These are phyloP conservation scores for Serendipita vermifera DNA, from an alignment of 768 basidiomycete species.

Conservation along the genomic window DNA sequence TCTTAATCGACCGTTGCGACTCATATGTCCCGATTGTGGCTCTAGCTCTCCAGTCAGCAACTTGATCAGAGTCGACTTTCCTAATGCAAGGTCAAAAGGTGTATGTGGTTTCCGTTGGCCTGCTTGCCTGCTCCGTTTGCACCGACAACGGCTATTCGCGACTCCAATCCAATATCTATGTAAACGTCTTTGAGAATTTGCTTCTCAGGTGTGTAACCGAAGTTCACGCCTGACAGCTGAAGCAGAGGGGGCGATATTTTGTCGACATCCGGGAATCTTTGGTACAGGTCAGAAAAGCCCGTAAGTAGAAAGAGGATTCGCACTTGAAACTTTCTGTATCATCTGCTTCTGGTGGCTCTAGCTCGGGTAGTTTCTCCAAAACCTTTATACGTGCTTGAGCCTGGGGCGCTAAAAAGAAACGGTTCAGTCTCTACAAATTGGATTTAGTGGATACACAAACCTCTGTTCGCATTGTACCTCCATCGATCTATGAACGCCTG, in stretches of 20 bases:
- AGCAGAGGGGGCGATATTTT: constrained; percentile 94
- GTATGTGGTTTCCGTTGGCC: background rate
- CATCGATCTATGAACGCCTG: constrained; percentile 98
- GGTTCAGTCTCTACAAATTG: background rate
- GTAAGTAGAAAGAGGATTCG: constrained; percentile 11
- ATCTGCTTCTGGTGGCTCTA: constrained; percentile 84
- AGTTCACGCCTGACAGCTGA: constrained; percentile 81
- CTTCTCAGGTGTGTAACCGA: constrained; percentile 73
- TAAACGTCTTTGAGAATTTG: constrained; percentile 65
- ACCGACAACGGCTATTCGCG: constrained; percentile 87
- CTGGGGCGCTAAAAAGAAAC: constrained; percentile 56
- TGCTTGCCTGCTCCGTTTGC: constrained; percentile 13
- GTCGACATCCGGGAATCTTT: constrained; percentile 85
- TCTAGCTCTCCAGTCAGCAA: constrained; percentile 73
- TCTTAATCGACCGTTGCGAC: constrained; percentile 80
- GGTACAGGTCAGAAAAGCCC: background rate
- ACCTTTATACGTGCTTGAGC: constrained; percentile 66
- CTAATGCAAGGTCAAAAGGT: constrained; percentile 32
- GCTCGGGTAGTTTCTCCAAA: constrained; percentile 79
- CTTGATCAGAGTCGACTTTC: constrained; percentile 97
- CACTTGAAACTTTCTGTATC: constrained; percentile 89
- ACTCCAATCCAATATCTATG: constrained; percentile 89
- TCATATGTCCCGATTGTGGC: constrained; percentile 65
- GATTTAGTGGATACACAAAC: constrained; percentile 24
- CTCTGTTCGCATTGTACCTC: constrained; percentile 94